Conservation (phyloP, 2,329 filamentous ascomycete genomes). For the Xylaria sp. region DNA sequence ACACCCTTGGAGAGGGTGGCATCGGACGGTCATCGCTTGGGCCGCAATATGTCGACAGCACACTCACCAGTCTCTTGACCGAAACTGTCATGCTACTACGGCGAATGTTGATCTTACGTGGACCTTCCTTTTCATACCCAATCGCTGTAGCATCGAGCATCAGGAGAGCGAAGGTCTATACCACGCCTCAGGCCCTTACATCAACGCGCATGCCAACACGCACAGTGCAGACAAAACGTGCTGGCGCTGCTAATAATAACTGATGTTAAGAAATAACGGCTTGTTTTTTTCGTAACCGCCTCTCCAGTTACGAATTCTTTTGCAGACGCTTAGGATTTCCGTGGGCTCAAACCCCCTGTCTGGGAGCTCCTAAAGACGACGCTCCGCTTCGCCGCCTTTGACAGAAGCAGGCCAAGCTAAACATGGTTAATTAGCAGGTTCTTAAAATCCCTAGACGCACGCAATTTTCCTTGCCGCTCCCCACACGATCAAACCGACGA, state of each 20-base stretch:
- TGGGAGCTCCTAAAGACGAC: conserved; percentile 19
- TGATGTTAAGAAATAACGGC: conserved; percentile 7
- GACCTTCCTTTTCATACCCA: conserved; percentile 12
- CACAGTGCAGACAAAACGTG: conserved; percentile 13
- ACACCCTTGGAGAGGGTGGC: conserved; percentile 32
- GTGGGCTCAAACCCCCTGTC: conserved; percentile 21
- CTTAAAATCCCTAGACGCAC: conserved; percentile 39
- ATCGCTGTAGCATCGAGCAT: conserved; percentile 4
- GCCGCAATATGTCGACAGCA: conserved; percentile 27
- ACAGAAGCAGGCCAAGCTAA: conserved; percentile 36
- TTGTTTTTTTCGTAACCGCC: conserved; percentile 4
- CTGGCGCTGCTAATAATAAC: conserved; percentile 21
- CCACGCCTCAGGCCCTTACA: conserved; percentile 3
- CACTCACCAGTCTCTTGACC: conserved; percentile 32
- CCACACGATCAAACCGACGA: conserved; percentile 32
- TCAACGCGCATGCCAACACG: conserved; percentile 13
- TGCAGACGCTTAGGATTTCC: conserved; percentile 26
- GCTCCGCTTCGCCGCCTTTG: conserved; percentile 35
- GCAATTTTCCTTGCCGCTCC: conserved; percentile 46
- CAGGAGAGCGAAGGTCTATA: conserved; percentile 9
- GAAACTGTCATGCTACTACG: conserved; percentile 23
- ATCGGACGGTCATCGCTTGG: conserved; percentile 29
- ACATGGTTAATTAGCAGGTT: conserved; percentile 31
- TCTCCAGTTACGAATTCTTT: conserved; percentile 11
- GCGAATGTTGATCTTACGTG: conserved; percentile 20